phyloP scores from a whole-genome alignment of 768 basidiomycete genomes.

The Boletus tomentosulus region DNA sequence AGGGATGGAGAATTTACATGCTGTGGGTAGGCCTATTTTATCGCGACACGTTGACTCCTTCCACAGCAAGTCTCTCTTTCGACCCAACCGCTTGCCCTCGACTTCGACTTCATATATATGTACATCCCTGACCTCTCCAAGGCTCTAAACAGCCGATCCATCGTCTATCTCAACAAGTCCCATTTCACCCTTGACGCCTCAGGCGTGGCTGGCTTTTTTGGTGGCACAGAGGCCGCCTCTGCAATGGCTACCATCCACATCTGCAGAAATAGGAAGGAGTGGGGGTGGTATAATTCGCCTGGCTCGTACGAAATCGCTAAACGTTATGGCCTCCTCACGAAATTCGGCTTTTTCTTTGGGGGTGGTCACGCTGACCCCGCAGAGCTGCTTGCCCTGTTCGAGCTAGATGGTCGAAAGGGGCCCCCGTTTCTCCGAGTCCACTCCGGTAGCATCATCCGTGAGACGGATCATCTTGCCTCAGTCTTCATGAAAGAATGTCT shows the following conservation, averaged over 20 bases:
- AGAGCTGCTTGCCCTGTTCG: constrained; percentile 4
- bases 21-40: not conserved
- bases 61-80: not conserved
- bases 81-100: not conserved
- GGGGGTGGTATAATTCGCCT: constrained; percentile 35
- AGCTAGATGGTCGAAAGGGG: too few relatives aligned
- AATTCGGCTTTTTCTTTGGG: constrained; percentile 25
- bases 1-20: not conserved
- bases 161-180: constrained; percentile 7
- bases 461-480: too few relatives aligned
- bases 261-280: constrained; percentile 20
- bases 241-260: constrained; percentile 34
- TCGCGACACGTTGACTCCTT: not conserved
- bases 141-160: not conserved
- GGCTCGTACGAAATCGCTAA: constrained; percentile 31
- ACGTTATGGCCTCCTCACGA: constrained; percentile 26
- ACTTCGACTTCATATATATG: not conserved
- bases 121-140: constrained; percentile 3
- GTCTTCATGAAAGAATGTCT: too few relatives aligned
- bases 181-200: constrained; percentile 21
- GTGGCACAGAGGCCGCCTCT: constrained; percentile 31
- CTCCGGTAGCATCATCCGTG: too few relatives aligned
- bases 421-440: too few relatives aligned
- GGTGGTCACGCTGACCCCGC: constrained; percentile 15
- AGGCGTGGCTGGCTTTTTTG: constrained; percentile 16